Conservation (phyloP, 1,139 yeast genomes). For the Candida gigantensis region DNA sequence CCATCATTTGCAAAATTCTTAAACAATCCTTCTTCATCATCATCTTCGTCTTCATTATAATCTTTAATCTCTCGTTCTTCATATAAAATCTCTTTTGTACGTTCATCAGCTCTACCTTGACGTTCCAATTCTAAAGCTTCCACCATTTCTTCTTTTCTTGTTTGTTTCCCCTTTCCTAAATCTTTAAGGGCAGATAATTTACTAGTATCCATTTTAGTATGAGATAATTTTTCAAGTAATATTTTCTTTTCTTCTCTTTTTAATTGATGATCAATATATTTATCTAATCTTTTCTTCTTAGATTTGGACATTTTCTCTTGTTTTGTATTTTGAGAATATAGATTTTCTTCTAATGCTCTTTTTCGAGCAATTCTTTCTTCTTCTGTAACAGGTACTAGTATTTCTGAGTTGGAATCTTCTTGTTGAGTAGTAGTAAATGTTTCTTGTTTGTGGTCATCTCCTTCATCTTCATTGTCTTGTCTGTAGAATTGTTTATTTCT, state of each 20-base stretch:
- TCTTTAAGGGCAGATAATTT: slow-evolving; percentile 69
- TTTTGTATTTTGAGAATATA: slow-evolving; percentile 55
- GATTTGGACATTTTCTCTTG: slow-evolving; percentile 69
- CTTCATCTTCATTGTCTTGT: slow-evolving; percentile 30
- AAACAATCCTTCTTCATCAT: slow-evolving; percentile 52
- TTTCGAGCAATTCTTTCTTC: slow-evolving; percentile 67
- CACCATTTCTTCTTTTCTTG: slow-evolving; percentile 66
- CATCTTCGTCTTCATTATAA: slow-evolving; percentile 47
- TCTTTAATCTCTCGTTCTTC: slow-evolving; percentile 68
- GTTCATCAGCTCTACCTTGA: slow-evolving; percentile 70
- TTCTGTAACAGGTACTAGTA: slow-evolving; percentile 50
- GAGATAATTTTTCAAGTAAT: slow-evolving; percentile 69
- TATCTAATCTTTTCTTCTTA: slow-evolving; percentile 76
- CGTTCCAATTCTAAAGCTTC: slow-evolving; percentile 77
- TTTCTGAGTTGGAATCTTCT: slow-evolving; percentile 61
- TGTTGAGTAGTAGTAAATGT: slow-evolving; percentile 7
- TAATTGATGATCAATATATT: slow-evolving; percentile 83
- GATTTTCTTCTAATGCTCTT: slow-evolving; percentile 59
- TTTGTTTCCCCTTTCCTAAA: slow-evolving; percentile 75
- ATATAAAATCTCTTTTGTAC: slow-evolving; percentile 62
- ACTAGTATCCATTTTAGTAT: slow-evolving; percentile 72
- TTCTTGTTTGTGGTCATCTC: no score
- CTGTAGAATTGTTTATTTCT: slow-evolving; percentile 68
- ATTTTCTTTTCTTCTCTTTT: slow-evolving; percentile 86
- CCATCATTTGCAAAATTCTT: slow-evolving; percentile 69